Conservation (phyloP, 805 yeast genomes). For the Cyberlindnera amylophila region DNA sequence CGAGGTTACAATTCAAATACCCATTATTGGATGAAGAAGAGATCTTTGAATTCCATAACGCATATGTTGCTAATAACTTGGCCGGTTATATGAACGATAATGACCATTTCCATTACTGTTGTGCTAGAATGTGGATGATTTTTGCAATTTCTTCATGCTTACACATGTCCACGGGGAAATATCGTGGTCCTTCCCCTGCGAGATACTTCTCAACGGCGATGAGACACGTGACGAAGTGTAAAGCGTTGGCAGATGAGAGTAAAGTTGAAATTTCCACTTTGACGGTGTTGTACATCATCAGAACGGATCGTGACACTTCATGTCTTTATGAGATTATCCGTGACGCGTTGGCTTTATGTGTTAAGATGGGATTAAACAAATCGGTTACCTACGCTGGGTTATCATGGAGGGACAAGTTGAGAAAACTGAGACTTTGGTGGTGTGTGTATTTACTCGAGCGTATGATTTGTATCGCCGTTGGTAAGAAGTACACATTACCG, state of each 20-base stretch:
- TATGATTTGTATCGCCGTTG: constrained; percentile 58
- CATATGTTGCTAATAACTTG: constrained; percentile 37
- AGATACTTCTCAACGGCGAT: constrained; percentile 58
- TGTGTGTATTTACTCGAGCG: constrained; percentile 59
- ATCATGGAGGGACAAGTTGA: constrained; percentile 29
- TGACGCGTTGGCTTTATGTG: constrained; percentile 48
- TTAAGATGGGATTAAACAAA: constrained; percentile 35
- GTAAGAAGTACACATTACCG: constrained; percentile 50
- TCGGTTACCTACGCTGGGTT: constrained; percentile 32
- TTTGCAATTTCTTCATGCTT: constrained; percentile 49
- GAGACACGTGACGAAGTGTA: constrained; percentile 48
- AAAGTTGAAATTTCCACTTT: constrained; percentile 51
- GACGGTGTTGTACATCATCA: constrained; percentile 49
- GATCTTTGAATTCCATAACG: constrained; percentile 46
- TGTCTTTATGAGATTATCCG: constrained; percentile 49
- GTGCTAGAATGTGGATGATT: constrained; percentile 54
- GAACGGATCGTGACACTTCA: constrained; percentile 59
- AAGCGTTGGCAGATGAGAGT: constrained; percentile 37
- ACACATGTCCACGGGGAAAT: constrained; percentile 53
- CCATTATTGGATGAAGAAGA: constrained; percentile 53
- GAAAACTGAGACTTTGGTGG: constrained; percentile 58
- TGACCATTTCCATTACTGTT: constrained; percentile 46
- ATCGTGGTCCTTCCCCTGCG: constrained; percentile 50
- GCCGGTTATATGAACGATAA: constrained; percentile 35
- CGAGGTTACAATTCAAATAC: constrained; percentile 52